Evolutionary conservation across 257 asterid genomes (phyloP), one percentile per base, ranked within the genome.

Genomic region (Eucommia ulmoides): DNA sequence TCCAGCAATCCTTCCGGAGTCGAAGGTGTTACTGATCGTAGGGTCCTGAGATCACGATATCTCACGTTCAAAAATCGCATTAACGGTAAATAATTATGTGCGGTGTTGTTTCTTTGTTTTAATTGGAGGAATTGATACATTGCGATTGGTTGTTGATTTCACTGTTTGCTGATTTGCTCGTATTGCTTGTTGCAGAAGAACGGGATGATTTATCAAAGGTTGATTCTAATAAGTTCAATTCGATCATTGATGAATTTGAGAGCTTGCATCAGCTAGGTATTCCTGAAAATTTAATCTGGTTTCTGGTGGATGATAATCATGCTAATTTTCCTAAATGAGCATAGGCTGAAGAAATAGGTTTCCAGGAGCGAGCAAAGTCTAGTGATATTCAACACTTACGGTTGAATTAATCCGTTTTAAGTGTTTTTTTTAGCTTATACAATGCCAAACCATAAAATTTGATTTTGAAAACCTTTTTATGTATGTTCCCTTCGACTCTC

Each of bases 221-320:
- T 57, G 86, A 79, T 61, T 83, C 93, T 0, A 71, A 73, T 23
- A 81, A 71, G 62, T 83, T 91, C 64, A 72, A 66, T 46, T 54
- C 92, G 15, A 73, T 85, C 53, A 64, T 91, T 51, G 80, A 81
- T 52, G 96, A 83, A 75, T 96, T 70, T 38, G 96, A 91, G 48
- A 67, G 29, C 68, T 66, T 91, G 76, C 93, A 91, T 60, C 76
- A 71, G 62, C 82, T 59, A 69, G 98, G 98, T 91, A 83, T 23
- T 19, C 45, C n/a, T n/a, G n/a, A n/a, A n/a, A n/a, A n/a, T n/a
- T n/a, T n/a, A n/a, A n/a, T n/a, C n/a, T n/a, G n/a, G n/a, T n/a
- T n/a, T n/a, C n/a, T n/a, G n/a, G n/a, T n/a, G n/a, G n/a, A n/a
- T n/a, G n/a, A n/a, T n/a, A n/a, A n/a, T n/a, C n/a, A n/a, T n/a